Evolutionary conservation across 148 eudicot genomes (phyloP).

Genomic region (Diospyros kaki): DNA sequence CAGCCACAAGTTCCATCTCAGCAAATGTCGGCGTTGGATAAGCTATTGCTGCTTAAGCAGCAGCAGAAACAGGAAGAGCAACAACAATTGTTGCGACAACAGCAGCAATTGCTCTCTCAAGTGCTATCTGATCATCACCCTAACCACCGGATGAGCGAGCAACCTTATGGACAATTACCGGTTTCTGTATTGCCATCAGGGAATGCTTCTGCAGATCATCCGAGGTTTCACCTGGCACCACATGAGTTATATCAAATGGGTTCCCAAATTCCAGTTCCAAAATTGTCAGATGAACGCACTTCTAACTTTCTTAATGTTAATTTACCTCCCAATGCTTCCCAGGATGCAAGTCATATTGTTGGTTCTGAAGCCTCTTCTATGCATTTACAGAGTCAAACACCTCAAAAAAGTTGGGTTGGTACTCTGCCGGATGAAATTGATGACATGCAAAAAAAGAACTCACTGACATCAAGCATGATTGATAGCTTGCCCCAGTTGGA

Average conservation of each 20-base stretch:
- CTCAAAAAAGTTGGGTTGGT: conserved; percentile 30
- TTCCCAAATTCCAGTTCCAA: conserved; percentile 40
- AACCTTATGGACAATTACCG: conserved; percentile 47
- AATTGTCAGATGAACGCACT: conserved; percentile 32
- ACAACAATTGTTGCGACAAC: conserved; percentile 58
- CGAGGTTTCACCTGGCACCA: conserved; percentile 32
- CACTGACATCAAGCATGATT: conserved; percentile 18
- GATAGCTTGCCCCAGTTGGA: conserved; percentile 24
- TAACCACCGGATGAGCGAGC: conserved; percentile 45
- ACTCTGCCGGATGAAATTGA: conserved; percentile 31
- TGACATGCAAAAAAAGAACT: conserved; percentile 16
- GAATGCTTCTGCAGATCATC: conserved; percentile 33
- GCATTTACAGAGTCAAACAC: conserved; percentile 62
- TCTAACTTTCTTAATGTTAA: conserved; percentile 25
- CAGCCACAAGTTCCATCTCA: conserved; percentile 53
- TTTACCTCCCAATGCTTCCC: conserved; percentile 36
- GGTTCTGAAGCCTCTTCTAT: conserved; percentile 40
- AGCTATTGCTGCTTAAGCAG: conserved; percentile 66
- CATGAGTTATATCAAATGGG: conserved; percentile 52
- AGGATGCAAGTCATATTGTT: conserved; percentile 22
- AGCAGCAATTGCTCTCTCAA: conserved; percentile 75
- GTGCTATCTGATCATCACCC: conserved; percentile 62
- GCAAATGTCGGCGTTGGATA: conserved; percentile 68
- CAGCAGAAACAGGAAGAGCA: conserved; percentile 84
- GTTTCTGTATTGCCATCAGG: conserved; percentile 41